These are phyloP conservation scores for Strigomonas culicis DNA, from an alignment of 208 protist genomes.

Conservation along the genomic window DNA sequence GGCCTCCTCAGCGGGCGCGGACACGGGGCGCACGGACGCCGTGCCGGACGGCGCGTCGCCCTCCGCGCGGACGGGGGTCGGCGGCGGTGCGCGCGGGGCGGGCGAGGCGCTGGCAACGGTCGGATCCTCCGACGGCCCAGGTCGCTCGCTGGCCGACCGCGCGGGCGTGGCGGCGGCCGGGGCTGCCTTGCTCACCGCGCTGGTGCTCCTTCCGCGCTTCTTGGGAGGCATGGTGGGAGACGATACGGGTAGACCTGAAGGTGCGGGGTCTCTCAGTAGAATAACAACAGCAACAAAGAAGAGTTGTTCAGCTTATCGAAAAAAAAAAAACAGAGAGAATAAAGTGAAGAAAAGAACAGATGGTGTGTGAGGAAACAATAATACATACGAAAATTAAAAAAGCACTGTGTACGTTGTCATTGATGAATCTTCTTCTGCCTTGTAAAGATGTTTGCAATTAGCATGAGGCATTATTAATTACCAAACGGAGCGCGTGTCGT, in stretches of 20 bases:
- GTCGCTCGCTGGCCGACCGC: neutral
- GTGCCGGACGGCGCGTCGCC: neutral
- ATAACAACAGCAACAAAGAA: neutral
- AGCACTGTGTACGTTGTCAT: too few relatives aligned
- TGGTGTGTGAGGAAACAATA: too few relatives aligned
- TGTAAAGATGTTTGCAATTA: too few relatives aligned
- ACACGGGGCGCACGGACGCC: neutral
- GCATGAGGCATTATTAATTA: too few relatives aligned
- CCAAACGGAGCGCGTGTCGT: too few relatives aligned
- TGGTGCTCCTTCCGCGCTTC: neutral
- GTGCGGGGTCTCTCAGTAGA: too few relatives aligned
- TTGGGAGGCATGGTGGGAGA: constrained; percentile 1
- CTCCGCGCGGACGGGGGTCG: constrained; percentile 1
- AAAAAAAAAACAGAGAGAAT: constrained; percentile 7
- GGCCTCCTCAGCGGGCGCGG: neutral
- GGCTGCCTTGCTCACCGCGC: neutral
- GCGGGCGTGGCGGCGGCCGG: neutral
- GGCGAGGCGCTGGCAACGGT: neutral
- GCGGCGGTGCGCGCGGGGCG: neutral
- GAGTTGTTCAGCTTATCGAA: neutral
- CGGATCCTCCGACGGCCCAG: neutral
- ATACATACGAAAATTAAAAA: too few relatives aligned
- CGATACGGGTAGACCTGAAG: neutral
- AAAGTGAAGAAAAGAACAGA: neutral
- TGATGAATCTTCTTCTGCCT: too few relatives aligned